Conservation (phyloP, 805 yeast genomes). For the Myxozyma nipponensis region DNA sequence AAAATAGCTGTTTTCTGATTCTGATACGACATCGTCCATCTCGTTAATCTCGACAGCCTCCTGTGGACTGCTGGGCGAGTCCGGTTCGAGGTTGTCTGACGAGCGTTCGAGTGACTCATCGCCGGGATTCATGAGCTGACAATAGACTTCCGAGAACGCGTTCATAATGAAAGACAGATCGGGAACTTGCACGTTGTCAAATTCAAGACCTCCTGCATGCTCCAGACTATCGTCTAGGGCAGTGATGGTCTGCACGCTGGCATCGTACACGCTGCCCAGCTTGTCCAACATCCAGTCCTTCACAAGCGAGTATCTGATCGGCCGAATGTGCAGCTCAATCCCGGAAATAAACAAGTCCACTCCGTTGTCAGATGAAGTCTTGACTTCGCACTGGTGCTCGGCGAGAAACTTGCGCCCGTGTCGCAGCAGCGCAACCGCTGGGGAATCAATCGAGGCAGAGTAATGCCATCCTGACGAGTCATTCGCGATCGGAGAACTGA, state of each 20-base stretch:
- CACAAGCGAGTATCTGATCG: background rate
- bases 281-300: constrained; percentile 3
- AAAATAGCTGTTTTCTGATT: too few relatives aligned
- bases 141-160: background rate
- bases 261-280: constrained; percentile 1
- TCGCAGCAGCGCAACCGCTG: background rate
- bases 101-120: background rate
- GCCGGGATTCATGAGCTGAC: background rate
- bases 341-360: constrained; percentile 7
- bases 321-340: constrained; percentile 4
- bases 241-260: constrained; percentile 1
- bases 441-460: too few relatives aligned
- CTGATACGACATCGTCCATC: background rate
- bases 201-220: background rate
- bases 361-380: background rate
- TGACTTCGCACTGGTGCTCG: background rate
- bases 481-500: background rate
- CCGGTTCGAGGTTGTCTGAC: background rate
- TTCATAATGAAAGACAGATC: background rate
- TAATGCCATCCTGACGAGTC: background rate
- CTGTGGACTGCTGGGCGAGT: background rate
- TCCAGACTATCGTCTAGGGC: background rate
- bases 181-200: background rate
- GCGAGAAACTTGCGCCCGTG: background rate
- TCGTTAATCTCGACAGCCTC: background rate